Evolutionary conservation across 1,284 basidiomycete genomes (phyloP).

Genomic region (Mrakiaceae sp.): DNA sequence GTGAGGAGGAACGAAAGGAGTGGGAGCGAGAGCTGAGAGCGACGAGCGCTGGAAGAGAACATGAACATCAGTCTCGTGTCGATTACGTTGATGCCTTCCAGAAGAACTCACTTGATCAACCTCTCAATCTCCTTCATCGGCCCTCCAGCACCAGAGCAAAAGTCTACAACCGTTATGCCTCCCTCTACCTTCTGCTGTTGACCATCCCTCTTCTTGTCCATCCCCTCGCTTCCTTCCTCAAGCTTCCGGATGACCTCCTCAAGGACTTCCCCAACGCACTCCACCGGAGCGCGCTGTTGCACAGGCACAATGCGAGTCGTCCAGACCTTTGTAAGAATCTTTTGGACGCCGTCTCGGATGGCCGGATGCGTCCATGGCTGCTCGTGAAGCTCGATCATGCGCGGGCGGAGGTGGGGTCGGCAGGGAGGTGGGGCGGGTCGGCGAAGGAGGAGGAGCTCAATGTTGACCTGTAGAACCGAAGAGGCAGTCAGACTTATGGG

Average conservation of each 20-base stretch:
- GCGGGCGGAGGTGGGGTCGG: slow-evolving; percentile 22
- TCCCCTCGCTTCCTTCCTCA: slow-evolving; percentile 14
- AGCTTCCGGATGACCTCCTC: slow-evolving; percentile 23
- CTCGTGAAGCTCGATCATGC: slow-evolving; percentile 28
- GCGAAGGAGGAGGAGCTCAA: neutral
- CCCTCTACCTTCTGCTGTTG: too few species aligned
- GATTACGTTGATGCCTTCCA: too few species aligned
- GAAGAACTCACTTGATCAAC: too few species aligned
- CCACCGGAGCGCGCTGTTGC: slow-evolving; percentile 24
- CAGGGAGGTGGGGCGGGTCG: neutral
- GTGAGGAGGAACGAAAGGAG: slow-evolving; percentile 19
- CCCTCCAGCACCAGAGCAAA: slow-evolving; percentile 30
- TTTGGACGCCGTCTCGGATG: neutral
- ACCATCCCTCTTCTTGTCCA: neutral
- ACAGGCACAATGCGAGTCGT: slow-evolving; percentile 22
- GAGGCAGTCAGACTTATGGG: neutral
- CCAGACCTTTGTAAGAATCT: slow-evolving; percentile 26
- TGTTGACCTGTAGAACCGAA: neutral
- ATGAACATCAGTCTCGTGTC: too few species aligned
- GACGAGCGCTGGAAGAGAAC: too few species aligned
- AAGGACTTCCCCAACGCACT: slow-evolving; percentile 22
- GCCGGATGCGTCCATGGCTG: slow-evolving; percentile 16
- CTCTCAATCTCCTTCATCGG: too few species aligned
- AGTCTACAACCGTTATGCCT: slow-evolving; percentile 26
- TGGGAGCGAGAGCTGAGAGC: too few species aligned